Evolutionary conservation across 176 grass and related monocot genomes (phyloP).

Genomic region (Tillandsia leiboldiana): DNA sequence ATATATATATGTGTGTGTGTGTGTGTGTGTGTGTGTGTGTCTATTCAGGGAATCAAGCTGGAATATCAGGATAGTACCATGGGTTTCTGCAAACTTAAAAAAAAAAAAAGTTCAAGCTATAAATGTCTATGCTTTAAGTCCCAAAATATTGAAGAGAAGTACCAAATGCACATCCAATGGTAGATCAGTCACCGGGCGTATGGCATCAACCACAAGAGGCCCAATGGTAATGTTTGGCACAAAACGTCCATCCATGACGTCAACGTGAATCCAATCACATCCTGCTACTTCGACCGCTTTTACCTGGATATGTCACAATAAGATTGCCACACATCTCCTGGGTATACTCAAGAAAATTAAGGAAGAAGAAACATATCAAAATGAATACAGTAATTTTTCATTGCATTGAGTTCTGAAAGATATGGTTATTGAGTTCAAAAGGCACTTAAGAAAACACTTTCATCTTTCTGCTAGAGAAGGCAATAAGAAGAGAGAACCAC

Average conservation of each 20-base stretch:
- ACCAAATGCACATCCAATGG: conserved; percentile 99
- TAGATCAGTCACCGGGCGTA: conserved; percentile 93
- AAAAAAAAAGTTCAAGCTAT: neutral
- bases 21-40: no score
- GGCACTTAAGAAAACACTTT: neutral
- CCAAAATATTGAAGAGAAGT: conserved; percentile 12
- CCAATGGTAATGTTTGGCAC: conserved; percentile 99
- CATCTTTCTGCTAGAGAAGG: neutral
- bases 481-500: neutral
- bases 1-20: no score
- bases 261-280: conserved; percentile 99
- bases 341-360: neutral
- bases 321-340: neutral
- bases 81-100: no score
- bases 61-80: no score
- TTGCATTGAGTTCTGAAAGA: neutral
- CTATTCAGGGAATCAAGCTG: no score
- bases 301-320: conserved; percentile 42
- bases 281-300: conserved; percentile 96
- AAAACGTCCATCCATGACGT: conserved; percentile 98
- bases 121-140: neutral
- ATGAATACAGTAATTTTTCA: neutral
- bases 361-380: neutral
- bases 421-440: neutral
- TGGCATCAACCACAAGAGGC: conserved; percentile 73